Base-by-base conservation (phyloP, 768 basidiomycete species). In the Candolleomyces aberdarensis region DNA sequence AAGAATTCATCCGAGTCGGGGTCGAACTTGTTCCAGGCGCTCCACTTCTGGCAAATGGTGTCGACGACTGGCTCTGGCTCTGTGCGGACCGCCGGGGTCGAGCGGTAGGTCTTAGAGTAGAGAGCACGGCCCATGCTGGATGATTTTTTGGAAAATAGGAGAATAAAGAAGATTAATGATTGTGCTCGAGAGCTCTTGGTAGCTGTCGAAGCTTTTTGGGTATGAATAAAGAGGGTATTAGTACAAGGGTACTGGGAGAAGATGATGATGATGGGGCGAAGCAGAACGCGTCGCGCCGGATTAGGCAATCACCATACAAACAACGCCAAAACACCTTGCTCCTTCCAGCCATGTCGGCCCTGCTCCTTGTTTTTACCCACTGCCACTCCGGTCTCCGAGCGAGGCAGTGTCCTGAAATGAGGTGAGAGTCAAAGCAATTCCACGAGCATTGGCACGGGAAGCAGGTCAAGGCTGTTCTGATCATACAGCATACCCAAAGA, bases 1-100 rank as follows among this genome's bases (percentile, higher is more conserved):
- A 88, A 87, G 69, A 90, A 90, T 64, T 89, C 88, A 66, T 90
- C 88, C n/a, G 88, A 85, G 72, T 91, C 89, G 5, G 89, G 89
- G 72, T 91, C 88, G 71, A 91, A 91, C 10, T 83, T 77, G 69
- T 89, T 88, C 72, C 77, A 79, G 63, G 77, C 72, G 59, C 85
- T 83, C 88, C 88, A 91, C 70, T 75, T 84, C 70, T 84, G 78
- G 78, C 76, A 85, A 26, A 46, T 31, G 29, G 65, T 62, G 58
- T 66, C 67, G 57, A 69, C 68, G 59, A 62, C 57, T 39, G 70
- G 69, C 63, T 83, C 80, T 57, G 78, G 78, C 60, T 84, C 80
- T 56, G 76, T 75, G 63, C 76, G 77, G 52, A 83, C 75, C 50
- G 73, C 72, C 26, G 79, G 80, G 0, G 70, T 61, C 32, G 72